Base-by-base conservation (phyloP, 495 filamentous ascomycete species). In the Penicillium simplicissimum region DNA sequence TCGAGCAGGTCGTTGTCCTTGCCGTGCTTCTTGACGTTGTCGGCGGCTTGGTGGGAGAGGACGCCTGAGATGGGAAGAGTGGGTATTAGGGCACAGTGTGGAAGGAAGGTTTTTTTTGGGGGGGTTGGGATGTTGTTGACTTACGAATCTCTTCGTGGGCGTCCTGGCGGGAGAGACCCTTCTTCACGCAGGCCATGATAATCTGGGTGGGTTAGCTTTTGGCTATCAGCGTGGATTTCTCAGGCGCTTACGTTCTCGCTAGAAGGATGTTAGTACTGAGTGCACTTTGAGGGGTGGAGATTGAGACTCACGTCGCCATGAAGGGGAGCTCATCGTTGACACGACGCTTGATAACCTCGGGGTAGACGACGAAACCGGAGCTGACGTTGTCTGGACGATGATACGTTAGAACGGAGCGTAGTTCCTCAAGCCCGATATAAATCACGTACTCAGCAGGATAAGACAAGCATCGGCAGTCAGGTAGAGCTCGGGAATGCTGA, bases 321-420 rank as follows among this genome's bases (percentile, higher is more conserved):
- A 96, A 96, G 13, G 93, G 93, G 36, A 97, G 85, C 75, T 96
- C 93, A 51, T 90, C 85, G 49, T 87, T 81, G 45, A 96, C 78
- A 56, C 78, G 85, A 37, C 80, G 77, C 52, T 80, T 77, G 74
- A 97, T 96, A 56, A 91, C 81, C 43, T 85, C 84, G 37, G 91
- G 90, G 79, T 96, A 97, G 53, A 97, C 88, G 48, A 97, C 92
- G 11, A 96, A 82, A 35, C 93, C 93, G 45, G 83, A 83, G 51
- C 82, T 84, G 51, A 98, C 87, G 71, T 98, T 96, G 79, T 95
- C 87, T 64, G 28, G 28, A 31, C 6, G 28, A 25, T 7, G 35
- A 8, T 38, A 11, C 48, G 52, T 68, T 64, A 69, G 54, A 52
- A 47, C 35, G 10, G 0, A 15, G 4, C 10, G 28, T 31, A 1